Conservation (phyloP, 2,329 filamentous ascomycete species). For the Shiraia sp. region DNA sequence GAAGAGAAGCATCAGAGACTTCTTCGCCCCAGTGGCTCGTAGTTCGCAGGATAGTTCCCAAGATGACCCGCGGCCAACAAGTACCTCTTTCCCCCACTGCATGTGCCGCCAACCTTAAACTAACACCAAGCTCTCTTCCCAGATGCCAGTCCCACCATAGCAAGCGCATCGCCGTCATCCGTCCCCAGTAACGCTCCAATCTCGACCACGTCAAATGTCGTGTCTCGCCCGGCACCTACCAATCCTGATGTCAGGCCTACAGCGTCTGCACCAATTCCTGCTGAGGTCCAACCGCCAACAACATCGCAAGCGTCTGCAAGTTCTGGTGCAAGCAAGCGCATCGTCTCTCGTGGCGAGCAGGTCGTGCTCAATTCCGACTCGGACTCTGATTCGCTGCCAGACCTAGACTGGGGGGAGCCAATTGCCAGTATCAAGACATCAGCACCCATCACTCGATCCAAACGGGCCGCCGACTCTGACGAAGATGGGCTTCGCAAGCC, state of each 20-base stretch:
- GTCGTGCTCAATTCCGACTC: constrained; percentile 70
- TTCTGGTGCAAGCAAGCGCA: constrained; percentile 48
- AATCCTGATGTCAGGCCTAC: constrained; percentile 2
- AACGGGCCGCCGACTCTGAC: constrained; percentile 11
- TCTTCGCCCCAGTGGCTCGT: constrained; percentile 50
- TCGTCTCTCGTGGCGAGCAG: constrained; percentile 58
- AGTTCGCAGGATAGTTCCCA: constrained; percentile 17
- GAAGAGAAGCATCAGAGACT: constrained; percentile 49
- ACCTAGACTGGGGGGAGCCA: constrained; percentile 53
- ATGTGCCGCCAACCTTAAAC: background rate
- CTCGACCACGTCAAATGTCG: background rate
- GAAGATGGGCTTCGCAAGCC: constrained; percentile 28
- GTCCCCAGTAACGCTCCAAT: background rate
- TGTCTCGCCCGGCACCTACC: background rate
- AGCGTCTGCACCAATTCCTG: constrained; percentile 5
- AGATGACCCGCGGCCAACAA: constrained; percentile 25
- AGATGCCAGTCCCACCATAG: constrained; percentile 10
- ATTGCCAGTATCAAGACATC: constrained; percentile 11
- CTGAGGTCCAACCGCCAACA: constrained; percentile 13
- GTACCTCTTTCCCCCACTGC: constrained; percentile 9
- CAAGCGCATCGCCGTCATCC: background rate
- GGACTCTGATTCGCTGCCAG: constrained; percentile 57
- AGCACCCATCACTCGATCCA: constrained; percentile 12
- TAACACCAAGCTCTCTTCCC: too few relatives aligned
- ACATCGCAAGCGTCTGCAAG: constrained; percentile 33